Conservation (phyloP, 306 rosid species). For the Corylus americana region DNA sequence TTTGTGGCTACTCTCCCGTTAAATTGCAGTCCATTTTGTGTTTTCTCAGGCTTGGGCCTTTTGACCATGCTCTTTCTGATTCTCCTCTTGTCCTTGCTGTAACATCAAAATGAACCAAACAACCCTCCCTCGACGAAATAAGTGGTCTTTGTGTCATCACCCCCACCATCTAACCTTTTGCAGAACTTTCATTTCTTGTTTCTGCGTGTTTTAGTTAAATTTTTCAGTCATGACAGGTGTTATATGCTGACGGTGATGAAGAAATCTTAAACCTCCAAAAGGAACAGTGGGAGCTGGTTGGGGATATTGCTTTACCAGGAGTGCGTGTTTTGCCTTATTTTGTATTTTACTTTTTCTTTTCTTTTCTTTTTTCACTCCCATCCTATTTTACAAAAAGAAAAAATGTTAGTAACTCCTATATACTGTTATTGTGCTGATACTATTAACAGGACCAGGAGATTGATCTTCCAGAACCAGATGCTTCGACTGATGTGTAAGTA, state of each 20-base stretch:
- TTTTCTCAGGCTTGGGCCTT: constrained; percentile 26
- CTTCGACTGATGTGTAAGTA: constrained; percentile 54
- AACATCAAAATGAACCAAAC: constrained; percentile 17
- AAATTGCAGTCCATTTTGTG: background rate
- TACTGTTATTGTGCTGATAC: constrained; percentile 14
- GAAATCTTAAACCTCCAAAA: constrained; percentile 60
- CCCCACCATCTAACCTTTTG: background rate
- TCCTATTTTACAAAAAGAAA: background rate
- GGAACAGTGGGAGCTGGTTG: constrained; percentile 52
- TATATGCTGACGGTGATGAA: constrained; percentile 59
- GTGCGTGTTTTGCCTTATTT: constrained; percentile 38
- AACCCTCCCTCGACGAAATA: background rate
- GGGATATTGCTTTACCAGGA: constrained; percentile 28
- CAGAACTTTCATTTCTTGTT: constrained; percentile 6
- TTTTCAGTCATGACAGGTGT: constrained; percentile 42
- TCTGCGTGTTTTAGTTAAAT: constrained; percentile 3
- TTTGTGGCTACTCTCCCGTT: constrained; percentile 1
- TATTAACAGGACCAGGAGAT: constrained; percentile 42
- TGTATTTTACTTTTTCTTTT: constrained; percentile 5
- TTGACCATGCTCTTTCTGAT: constrained; percentile 27
- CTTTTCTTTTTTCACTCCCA: background rate
- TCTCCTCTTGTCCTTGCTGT: constrained; percentile 15
- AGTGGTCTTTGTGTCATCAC: background rate
- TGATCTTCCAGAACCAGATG: constrained; percentile 39
- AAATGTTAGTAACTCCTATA: background rate